Evolutionary conservation across 495 filamentous ascomycete genomes (phyloP).

Genomic region (Pyrenopolyporus hunteri): DNA sequence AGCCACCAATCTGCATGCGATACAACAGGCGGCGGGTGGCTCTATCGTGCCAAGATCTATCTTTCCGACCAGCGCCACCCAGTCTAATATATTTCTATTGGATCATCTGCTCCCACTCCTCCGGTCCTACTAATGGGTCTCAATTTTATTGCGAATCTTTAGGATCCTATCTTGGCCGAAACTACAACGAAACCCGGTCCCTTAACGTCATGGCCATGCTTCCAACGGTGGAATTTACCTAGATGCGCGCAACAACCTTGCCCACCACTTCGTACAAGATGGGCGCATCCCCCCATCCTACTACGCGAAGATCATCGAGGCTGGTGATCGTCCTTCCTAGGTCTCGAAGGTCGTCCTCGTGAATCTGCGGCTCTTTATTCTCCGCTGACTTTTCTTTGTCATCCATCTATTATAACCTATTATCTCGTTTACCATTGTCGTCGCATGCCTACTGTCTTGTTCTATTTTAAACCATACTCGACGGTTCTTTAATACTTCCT

Average conservation of each 20-base stretch:
- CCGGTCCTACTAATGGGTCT: constrained; percentile 35
- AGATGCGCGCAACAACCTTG: constrained; percentile 8
- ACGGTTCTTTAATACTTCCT: constrained; percentile 18
- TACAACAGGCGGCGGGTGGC: constrained; percentile 1
- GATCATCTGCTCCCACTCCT: constrained; percentile 24
- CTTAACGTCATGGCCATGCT: constrained; percentile 6
- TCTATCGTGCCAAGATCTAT: constrained; percentile 7
- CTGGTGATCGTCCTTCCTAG: constrained; percentile 24
- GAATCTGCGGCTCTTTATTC: constrained; percentile 33
- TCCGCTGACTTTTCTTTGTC: constrained; percentile 30
- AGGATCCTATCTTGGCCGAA: constrained; percentile 23
- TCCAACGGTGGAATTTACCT: background rate
- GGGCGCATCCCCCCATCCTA: constrained; percentile 17
- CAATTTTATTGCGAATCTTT: constrained; percentile 33
- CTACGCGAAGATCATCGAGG: constrained; percentile 28
- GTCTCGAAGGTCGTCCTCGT: constrained; percentile 23
- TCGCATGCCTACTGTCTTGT: constrained; percentile 21
- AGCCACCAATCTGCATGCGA: constrained; percentile 32
- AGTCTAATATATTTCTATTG: constrained; percentile 24
- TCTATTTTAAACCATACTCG: constrained; percentile 14
- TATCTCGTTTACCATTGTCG: constrained; percentile 25
- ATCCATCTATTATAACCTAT: constrained; percentile 1
- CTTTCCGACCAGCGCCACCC: constrained; percentile 2
- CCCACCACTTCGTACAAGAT: constrained; percentile 37
- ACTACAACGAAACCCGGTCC: constrained; percentile 26